Evolutionary conservation across 768 basidiomycete genomes (phyloP).

Genomic region (Boletus sp.): DNA sequence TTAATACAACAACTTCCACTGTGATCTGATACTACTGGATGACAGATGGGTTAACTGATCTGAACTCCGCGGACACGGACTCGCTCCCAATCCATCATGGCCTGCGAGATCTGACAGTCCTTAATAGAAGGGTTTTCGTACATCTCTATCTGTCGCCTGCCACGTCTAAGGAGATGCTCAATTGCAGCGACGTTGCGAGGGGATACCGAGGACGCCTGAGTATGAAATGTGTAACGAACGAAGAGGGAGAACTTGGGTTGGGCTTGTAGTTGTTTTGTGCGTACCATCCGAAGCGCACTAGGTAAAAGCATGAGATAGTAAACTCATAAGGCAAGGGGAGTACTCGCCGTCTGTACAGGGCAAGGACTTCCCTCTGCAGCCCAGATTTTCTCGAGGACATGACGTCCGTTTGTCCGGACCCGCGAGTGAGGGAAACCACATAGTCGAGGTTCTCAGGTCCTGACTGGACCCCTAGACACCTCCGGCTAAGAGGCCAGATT

Average conservation of each 20-base stretch:
- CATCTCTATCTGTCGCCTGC: slow-evolving; percentile 62
- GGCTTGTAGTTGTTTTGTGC: slow-evolving; percentile 57
- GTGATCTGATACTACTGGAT: neutral
- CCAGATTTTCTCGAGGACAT: slow-evolving; percentile 43
- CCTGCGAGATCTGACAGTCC: slow-evolving; percentile 71
- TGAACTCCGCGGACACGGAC: slow-evolving; percentile 16
- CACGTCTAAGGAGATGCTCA: slow-evolving; percentile 75
- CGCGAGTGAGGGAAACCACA: neutral
- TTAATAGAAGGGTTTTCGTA: slow-evolving; percentile 66
- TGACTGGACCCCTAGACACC: slow-evolving; percentile 18
- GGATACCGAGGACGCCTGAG: slow-evolving; percentile 57
- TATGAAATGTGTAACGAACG: slow-evolving; percentile 68
- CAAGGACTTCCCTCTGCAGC: slow-evolving; percentile 51
- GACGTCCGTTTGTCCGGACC: neutral
- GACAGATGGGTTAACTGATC: slow-evolving; percentile 7
- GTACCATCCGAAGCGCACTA: slow-evolving; percentile 77
- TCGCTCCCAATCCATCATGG: slow-evolving; percentile 67
- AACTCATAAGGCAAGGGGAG: neutral
- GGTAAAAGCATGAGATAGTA: slow-evolving; percentile 5
- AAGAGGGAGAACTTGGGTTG: slow-evolving; percentile 67
- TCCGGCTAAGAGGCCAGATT: slow-evolving; percentile 17
- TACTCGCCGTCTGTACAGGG: slow-evolving; percentile 55
- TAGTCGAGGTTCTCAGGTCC: slow-evolving; percentile 4
- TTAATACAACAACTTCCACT: slow-evolving; percentile 1
- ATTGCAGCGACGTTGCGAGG: slow-evolving; percentile 66